Conservation (phyloP, 2,329 filamentous ascomycete genomes). For the Colletotrichum salicis region DNA sequence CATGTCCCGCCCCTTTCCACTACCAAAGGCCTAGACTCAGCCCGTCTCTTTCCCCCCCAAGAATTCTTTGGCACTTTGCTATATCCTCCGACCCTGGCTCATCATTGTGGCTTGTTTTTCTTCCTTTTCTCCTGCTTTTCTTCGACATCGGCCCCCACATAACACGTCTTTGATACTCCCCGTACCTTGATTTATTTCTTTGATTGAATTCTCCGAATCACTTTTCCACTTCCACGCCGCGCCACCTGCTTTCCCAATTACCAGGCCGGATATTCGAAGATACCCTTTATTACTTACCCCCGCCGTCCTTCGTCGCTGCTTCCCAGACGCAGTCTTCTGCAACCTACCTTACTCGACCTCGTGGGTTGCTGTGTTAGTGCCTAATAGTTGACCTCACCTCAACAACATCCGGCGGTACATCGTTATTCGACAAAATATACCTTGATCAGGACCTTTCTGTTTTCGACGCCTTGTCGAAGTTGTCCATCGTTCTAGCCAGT, state of each 20-base stretch:
- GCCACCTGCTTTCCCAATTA: background rate
- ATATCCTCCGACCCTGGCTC: conserved; percentile 1
- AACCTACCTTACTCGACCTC: background rate
- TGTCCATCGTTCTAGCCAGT: background rate
- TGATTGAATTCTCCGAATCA: background rate
- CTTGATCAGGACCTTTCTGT: background rate
- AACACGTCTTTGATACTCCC: background rate
- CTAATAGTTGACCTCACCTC: background rate
- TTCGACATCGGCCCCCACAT: background rate
- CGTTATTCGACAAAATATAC: background rate
- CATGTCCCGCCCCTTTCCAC: conserved; percentile 5
- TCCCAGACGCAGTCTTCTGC: background rate
- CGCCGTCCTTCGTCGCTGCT: background rate
- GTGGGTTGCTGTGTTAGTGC: background rate
- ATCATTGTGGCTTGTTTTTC: background rate
- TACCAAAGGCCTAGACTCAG: background rate
- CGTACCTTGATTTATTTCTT: background rate
- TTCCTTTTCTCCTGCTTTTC: background rate
- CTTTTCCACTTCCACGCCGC: background rate
- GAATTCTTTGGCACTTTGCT: background rate
- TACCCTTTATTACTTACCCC: background rate
- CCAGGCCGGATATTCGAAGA: background rate
- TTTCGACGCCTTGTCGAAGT: background rate
- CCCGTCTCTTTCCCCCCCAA: background rate
- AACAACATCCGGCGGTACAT: background rate